Evolutionary conservation across 495 filamentous ascomycete genomes (phyloP), one percentile per base, ranked within the genome.

Genomic region (Daldinia loculata): DNA sequence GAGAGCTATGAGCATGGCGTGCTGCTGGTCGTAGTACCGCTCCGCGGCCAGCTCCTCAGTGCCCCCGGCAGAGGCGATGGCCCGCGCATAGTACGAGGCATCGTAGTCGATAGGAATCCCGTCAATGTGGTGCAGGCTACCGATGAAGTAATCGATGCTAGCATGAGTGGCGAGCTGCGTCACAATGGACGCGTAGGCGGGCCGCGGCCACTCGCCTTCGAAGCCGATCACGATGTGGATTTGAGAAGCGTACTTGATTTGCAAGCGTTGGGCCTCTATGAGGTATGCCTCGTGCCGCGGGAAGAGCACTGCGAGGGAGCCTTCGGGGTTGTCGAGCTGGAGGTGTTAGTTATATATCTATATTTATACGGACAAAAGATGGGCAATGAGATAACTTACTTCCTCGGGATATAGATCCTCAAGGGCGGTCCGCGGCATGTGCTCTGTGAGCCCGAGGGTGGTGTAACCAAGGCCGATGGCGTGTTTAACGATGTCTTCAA

Each of bases 321-420:
- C 70, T 39, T 78, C 52, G 8, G 81, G 76, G 68, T 79, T 68
- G 56, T 69, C 66, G 43, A 84, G 75, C 81, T 83, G 2, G 48
- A 38, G 66, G 27, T 55, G 61, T 26, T 57, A 63, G 66, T 72
- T 41, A 64, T 56, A 50, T 34, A 17, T 43, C 6, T 65, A 6
- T 5, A 12, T 56, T 11, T 34, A 34, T 12, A 34, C 32, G 2
- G 11, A 34, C 4, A 12, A 12, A 11, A 3, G 0, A 34, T 34
- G 5, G 6, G 12, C 34, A 39, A 53, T 12, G 2, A 14, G 24
- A 29, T 17, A n/a, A 19, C 56, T 61, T 45, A 95, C 93, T 84
- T 99, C 95, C 83, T 97, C 95, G 0, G 96, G 96, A 72, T 98
- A 98, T 48, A 95, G 84, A 80, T 98, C 95, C 61, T 87, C 83